phyloP scores from a whole-genome alignment of 768 basidiomycete genomes.

The Boletus patriciae region DNA sequence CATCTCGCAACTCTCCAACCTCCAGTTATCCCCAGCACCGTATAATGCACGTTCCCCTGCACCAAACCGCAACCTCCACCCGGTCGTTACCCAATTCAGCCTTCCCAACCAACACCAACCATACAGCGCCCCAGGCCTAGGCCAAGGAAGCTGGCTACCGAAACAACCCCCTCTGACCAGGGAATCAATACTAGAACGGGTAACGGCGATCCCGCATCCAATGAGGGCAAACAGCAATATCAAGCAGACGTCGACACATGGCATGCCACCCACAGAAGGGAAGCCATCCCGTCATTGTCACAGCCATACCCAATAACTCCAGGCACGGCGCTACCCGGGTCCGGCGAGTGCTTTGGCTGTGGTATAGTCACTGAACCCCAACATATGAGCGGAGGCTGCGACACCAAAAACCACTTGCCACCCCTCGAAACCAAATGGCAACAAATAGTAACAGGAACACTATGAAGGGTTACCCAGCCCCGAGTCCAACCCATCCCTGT shows the following conservation, averaged over 20 bases:
- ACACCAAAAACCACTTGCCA: not conserved
- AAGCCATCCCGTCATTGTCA: no score
- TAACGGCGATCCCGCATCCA: not conserved
- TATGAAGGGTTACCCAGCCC: no score
- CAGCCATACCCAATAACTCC: not conserved
- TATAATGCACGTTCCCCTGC: no score
- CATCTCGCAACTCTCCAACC: not conserved
- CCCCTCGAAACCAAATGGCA: not conserved
- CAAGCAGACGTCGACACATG: no score
- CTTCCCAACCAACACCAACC: no score
- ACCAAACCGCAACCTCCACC: no score
- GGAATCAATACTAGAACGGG: not conserved
- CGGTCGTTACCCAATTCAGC: no score
- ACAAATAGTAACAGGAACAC: not conserved
- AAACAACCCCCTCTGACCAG: not conserved
- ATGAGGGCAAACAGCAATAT: not conserved
- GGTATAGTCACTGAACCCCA: not conserved
- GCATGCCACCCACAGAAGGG: no score
- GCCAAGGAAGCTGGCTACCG: not conserved
- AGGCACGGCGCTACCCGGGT: not conserved
- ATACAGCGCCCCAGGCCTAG: no score
- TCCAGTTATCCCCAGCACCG: no score
- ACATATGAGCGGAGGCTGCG: not conserved
- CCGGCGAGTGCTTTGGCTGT: not conserved
- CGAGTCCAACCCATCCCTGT: not conserved